Evolutionary conservation across 2,329 filamentous ascomycete genomes (phyloP).

Genomic region (Aureobasidium sp.): DNA sequence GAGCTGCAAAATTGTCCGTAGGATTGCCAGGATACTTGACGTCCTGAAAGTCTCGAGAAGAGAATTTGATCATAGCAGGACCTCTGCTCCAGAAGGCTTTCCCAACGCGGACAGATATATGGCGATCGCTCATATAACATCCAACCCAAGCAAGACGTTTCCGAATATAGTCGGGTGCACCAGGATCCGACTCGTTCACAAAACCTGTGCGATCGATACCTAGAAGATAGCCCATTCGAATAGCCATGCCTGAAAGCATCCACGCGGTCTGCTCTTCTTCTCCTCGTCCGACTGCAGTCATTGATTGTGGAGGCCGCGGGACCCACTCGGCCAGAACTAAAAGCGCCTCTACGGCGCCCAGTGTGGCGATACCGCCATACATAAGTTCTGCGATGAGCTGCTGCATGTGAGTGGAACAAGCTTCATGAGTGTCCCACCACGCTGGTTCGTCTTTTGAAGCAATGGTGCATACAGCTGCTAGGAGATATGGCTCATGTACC

Average conservation of each 20-base stretch:
- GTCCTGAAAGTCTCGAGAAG: constrained; percentile 24
- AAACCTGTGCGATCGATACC: constrained; percentile 26
- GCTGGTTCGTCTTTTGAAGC: constrained; percentile 25
- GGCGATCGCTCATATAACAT: constrained; percentile 26
- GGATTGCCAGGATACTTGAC: constrained; percentile 18
- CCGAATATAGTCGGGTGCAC: constrained; percentile 22
- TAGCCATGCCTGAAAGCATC: constrained; percentile 27
- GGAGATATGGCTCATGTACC: constrained; percentile 22
- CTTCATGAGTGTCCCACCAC: constrained; percentile 25
- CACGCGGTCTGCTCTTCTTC: constrained; percentile 27
- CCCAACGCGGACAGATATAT: constrained; percentile 25
- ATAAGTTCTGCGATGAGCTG: constrained; percentile 23
- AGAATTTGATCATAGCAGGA: constrained; percentile 24
- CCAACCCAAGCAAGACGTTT: constrained; percentile 25
- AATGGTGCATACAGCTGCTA: constrained; percentile 25
- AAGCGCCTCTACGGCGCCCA: constrained; percentile 27
- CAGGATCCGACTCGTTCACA: constrained; percentile 20
- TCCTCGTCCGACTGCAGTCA: constrained; percentile 22
- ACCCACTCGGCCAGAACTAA: constrained; percentile 27
- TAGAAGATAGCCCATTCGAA: constrained; percentile 26
- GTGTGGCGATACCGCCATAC: constrained; percentile 22
- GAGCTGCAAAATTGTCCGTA: constrained; percentile 25
- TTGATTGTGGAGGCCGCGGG: constrained; percentile 21
- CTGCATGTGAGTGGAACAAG: constrained; percentile 26
- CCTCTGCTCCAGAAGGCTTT: constrained; percentile 27